Evolutionary conservation across 345 rosid species (phyloP).

Genomic region (Moricandia arvensis): DNA sequence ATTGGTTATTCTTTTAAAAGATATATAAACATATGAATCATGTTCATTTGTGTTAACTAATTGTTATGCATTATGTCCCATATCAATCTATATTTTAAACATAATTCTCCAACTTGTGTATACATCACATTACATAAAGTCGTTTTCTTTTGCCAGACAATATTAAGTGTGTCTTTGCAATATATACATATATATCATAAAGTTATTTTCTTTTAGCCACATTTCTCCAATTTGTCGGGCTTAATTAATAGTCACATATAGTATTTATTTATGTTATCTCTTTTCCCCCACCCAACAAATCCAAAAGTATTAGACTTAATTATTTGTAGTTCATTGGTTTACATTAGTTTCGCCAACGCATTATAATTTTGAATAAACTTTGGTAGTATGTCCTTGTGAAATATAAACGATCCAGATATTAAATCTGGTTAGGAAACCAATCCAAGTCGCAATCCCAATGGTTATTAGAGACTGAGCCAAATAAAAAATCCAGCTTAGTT

Average conservation of each 20-base stretch:
- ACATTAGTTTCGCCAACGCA: neutral
- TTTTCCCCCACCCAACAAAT: constrained; percentile 15
- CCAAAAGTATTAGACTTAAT: neutral
- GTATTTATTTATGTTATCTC: constrained; percentile 29
- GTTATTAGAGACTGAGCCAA: neutral
- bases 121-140: constrained; percentile 36
- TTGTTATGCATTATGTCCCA: constrained; percentile 37
- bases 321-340: constrained; percentile 6
- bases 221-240: constrained; percentile 38
- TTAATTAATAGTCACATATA: constrained; percentile 26
- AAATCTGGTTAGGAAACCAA: neutral
- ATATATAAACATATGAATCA: constrained; percentile 29
- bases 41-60: constrained; percentile 37
- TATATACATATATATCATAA: constrained; percentile 5
- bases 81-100: constrained; percentile 4
- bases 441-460: neutral
- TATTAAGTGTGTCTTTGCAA: constrained; percentile 31
- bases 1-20: constrained; percentile 18
- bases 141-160: constrained; percentile 33
- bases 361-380: neutral
- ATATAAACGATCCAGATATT: neutral
- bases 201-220: constrained; percentile 27
- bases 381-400: neutral
- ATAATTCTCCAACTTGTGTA: constrained; percentile 19
- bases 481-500: neutral